Evolutionary conservation across 139 green algal genomes (phyloP).

Genomic region (Micromonas pusilla): DNA sequence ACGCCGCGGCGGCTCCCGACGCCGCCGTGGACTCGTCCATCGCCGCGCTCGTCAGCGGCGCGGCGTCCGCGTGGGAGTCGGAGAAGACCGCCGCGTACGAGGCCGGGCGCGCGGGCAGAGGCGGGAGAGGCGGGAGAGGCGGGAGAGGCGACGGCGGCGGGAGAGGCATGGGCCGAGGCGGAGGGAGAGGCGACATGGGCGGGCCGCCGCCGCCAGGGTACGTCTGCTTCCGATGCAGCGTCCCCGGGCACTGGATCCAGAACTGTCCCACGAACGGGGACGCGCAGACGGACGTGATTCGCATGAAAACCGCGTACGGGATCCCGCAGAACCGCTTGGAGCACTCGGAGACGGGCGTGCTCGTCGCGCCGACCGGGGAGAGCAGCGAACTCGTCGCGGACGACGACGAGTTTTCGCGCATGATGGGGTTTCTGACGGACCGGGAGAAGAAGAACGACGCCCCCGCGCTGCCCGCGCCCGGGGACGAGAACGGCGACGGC

Average conservation of each 20-base stretch:
- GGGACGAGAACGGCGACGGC: neutral
- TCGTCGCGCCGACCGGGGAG: slow-evolving; percentile 17
- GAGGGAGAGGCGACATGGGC: neutral
- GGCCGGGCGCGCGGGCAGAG: neutral
- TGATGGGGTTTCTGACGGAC: slow-evolving; percentile 14
- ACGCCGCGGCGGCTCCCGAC: neutral
- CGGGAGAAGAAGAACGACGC: neutral
- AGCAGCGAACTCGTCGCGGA: neutral
- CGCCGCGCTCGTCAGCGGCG: neutral
- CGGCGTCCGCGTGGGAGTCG: slow-evolving; percentile 1
- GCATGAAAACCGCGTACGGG: slow-evolving; percentile 17
- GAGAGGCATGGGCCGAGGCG: neutral
- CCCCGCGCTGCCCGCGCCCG: neutral
- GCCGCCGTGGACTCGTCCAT: neutral
- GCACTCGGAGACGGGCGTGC: neutral
- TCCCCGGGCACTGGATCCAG: slow-evolving; percentile 47
- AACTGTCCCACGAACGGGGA: slow-evolving; percentile 50
- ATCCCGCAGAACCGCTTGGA: slow-evolving; percentile 21
- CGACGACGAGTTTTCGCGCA: slow-evolving; percentile 9
- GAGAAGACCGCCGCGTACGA: neutral
- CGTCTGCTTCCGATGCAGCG: slow-evolving; percentile 41
- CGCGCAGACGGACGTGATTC: slow-evolving; percentile 36
- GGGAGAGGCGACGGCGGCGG: neutral
- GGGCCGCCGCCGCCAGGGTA: slow-evolving; percentile 39
- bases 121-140: neutral